Evolutionary conservation across 176 grass and related monocot species (phyloP).

Genomic region (sorghum (Sorghum bicolor)): Sorghum_bicolor_NCBIv3 NC_012876.2:39096501-39097000

Average conservation of each 20-base stretch:
- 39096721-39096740: constrained; percentile 24
- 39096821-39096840: background rate
- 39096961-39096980: background rate
- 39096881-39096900: background rate
- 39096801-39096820: background rate
- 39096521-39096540: background rate
- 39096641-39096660: background rate
- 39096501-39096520: background rate
- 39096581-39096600: constrained; percentile 44
- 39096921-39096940: constrained; percentile 17
- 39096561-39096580: constrained; percentile 16
- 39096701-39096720: constrained; percentile 5
- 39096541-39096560: constrained; percentile 13
- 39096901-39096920: background rate
- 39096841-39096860: background rate
- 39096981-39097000: constrained; percentile 13
- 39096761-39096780: constrained; percentile 12
- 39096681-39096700: constrained; percentile 31
- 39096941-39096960: background rate
- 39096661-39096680: background rate
- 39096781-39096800: background rate
- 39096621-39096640: constrained; percentile 11
- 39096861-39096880: background rate
- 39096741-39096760: constrained; percentile 31
- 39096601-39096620: background rate